These are phyloP conservation scores for Pilatotrama ljubarskyi DNA, from an alignment of 768 basidiomycete genomes.

Conservation along the genomic window DNA sequence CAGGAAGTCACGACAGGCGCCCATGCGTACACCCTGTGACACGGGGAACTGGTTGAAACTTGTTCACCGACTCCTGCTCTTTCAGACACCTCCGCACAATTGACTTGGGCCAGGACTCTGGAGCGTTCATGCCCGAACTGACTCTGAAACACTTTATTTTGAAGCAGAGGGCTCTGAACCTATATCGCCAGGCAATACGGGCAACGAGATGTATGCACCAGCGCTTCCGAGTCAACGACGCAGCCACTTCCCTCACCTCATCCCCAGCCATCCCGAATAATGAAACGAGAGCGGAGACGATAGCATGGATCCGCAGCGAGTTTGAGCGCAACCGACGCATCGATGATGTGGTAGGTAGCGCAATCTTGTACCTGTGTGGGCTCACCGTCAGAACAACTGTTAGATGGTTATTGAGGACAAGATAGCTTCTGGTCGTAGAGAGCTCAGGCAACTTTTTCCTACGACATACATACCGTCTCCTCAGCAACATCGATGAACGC, in stretches of 20 bases:
- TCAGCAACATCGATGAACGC: not conserved
- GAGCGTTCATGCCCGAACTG: conserved; percentile 25
- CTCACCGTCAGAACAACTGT: not conserved
- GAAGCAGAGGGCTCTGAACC: conserved; percentile 53
- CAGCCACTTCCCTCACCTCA: conserved; percentile 9
- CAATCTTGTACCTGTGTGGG: not conserved
- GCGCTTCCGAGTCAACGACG: not conserved
- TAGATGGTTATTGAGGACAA: conserved; percentile 64
- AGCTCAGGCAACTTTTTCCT: conserved; percentile 61
- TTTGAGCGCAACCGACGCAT: conserved; percentile 64
- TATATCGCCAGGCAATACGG: conserved; percentile 71
- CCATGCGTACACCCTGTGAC: not conserved
- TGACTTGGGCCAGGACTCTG: no score
- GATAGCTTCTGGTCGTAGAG: conserved; percentile 55
- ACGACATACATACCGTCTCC: conserved; percentile 10
- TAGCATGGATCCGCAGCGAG: conserved; percentile 72
- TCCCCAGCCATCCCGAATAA: conserved; percentile 63
- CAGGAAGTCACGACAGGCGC: conserved; percentile 7
- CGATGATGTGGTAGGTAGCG: conserved; percentile 51
- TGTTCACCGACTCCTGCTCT: not conserved
- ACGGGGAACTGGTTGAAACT: not conserved
- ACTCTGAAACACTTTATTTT: conserved; percentile 78
- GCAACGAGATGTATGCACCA: conserved; percentile 59
- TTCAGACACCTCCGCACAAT: no score
- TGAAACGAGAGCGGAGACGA: conserved; percentile 60